Evolutionary conservation across 805 yeast genomes (phyloP).

Genomic region (Wickerhamiella bombiphila): DNA sequence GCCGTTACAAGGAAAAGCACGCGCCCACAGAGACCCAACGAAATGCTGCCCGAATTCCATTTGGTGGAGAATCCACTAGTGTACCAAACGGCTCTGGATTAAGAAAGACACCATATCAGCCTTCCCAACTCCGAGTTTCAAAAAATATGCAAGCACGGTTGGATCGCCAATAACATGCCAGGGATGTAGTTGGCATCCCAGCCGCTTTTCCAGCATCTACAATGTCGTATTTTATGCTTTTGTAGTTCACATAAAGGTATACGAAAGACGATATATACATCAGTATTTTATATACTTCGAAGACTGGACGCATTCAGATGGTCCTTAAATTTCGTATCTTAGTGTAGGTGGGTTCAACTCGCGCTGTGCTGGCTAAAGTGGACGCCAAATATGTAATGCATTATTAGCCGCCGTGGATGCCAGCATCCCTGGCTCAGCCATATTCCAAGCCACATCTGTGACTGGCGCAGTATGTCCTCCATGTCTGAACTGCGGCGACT

Average conservation of each 20-base stretch:
- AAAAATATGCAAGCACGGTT: not conserved
- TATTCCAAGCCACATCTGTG: slow-evolving; percentile 73
- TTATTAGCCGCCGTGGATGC: slow-evolving; percentile 77
- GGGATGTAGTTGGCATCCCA: no score
- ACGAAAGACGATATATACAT: no score
- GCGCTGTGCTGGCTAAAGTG: no score
- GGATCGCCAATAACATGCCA: slow-evolving; percentile 6
- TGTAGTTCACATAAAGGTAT: no score
- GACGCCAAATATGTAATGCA: slow-evolving; percentile 76
- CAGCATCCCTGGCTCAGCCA: slow-evolving; percentile 51
- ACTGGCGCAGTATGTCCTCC: slow-evolving; percentile 83
- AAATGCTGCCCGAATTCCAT: slow-evolving; percentile 25
- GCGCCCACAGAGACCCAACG: slow-evolving; percentile 67
- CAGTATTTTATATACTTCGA: no score
- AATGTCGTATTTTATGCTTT: no score
- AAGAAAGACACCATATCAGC: not conserved
- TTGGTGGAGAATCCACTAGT: not conserved
- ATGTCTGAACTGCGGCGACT: slow-evolving; percentile 40
- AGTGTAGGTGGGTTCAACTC: no score
- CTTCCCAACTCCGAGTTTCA: not conserved
- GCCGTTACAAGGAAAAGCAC: slow-evolving; percentile 70
- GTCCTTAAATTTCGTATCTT: no score
- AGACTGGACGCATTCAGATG: no score
- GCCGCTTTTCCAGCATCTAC: no score
- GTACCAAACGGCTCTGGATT: not conserved